These are phyloP conservation scores for Hyaloscypha variabilis DNA, from an alignment of 495 filamentous ascomycete genomes.

Conservation along the genomic window DNA sequence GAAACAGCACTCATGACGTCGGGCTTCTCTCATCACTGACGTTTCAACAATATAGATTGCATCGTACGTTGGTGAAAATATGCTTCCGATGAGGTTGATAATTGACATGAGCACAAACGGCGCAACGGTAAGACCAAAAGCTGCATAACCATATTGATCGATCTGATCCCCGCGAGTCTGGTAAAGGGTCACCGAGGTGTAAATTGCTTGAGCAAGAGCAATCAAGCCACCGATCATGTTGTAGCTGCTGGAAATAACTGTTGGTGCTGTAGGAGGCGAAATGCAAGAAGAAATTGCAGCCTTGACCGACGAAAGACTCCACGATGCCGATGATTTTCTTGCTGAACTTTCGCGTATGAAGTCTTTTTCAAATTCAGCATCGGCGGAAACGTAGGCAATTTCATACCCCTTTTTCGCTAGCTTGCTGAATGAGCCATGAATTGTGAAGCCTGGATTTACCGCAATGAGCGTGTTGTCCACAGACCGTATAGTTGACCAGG, in stretches of 20 bases:
- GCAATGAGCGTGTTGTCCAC: no score
- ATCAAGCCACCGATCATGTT: slow-evolving; percentile 28
- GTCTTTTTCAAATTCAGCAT: no score
- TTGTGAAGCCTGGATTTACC: no score
- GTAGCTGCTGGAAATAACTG: neutral
- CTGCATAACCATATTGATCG: slow-evolving; percentile 42
- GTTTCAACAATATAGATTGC: neutral
- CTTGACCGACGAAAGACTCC: neutral
- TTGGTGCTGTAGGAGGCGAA: neutral
- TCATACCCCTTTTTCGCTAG: no score
- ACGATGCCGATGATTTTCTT: neutral
- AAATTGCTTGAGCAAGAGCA: slow-evolving; percentile 40
- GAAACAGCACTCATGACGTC: neutral
- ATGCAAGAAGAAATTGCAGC: neutral
- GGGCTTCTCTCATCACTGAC: neutral
- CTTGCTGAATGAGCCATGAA: no score
- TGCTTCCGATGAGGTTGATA: slow-evolving; percentile 40
- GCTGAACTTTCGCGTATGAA: no score
- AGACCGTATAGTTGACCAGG: no score
- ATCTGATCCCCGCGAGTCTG: slow-evolving; percentile 40
- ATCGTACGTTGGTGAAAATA: neutral
- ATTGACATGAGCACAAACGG: slow-evolving; percentile 49
- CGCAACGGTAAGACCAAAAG: slow-evolving; percentile 46
- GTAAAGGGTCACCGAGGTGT: slow-evolving; percentile 37
- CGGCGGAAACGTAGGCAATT: no score